Conservation (phyloP, 2,329 filamentous ascomycete genomes). For the Nannizzia gypsea region DNA sequence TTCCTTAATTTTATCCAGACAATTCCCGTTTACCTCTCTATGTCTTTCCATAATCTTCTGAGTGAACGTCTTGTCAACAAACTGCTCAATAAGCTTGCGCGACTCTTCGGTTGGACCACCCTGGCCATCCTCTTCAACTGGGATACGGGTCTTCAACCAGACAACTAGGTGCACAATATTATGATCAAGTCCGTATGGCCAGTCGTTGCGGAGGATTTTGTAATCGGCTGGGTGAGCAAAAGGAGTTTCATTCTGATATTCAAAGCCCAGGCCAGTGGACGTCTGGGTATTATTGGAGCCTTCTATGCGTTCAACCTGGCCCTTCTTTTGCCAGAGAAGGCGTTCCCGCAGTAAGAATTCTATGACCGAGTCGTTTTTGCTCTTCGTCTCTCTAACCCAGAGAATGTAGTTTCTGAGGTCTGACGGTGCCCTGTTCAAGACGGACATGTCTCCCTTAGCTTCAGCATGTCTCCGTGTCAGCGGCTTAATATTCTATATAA, state of each 20-base stretch:
- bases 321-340: background rate
- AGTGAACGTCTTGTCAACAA: background rate
- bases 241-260: background rate
- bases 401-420: constrained; percentile 1
- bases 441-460: constrained; percentile 1
- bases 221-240: background rate
- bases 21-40: background rate
- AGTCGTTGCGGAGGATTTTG: constrained; percentile 1
- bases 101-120: background rate
- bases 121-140: background rate
- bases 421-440: background rate
- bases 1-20: background rate
- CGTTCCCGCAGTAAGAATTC: background rate
- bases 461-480: background rate
- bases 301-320: background rate
- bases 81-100: background rate
- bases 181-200: background rate
- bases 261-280: background rate
- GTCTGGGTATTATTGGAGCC: background rate
- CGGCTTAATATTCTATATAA: background rate
- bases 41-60: background rate
- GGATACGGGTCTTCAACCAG: background rate
- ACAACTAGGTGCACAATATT: constrained; percentile 1
- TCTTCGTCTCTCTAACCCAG: background rate
- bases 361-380: background rate